These are phyloP conservation scores for Zostera marina DNA, from an alignment of 116 monocot genomes.

Conservation along the genomic window DNA sequence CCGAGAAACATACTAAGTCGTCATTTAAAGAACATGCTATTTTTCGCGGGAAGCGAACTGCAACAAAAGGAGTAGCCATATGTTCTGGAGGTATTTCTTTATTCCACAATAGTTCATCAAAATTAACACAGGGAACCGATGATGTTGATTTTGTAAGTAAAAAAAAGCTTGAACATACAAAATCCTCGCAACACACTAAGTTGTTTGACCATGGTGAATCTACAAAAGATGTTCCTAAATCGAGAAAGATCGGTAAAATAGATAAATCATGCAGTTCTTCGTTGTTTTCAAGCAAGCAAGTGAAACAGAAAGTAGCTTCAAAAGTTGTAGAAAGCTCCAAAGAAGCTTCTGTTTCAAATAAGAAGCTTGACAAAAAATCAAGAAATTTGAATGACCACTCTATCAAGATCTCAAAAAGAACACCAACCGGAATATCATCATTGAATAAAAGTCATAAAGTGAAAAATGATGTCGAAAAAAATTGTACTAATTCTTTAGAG, in stretches of 20 bases:
- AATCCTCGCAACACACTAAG: slow-evolving; percentile 1
- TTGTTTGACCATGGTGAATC: slow-evolving; percentile 4
- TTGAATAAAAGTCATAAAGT: neutral
- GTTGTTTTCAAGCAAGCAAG: slow-evolving; percentile 3
- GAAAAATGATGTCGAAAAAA: neutral
- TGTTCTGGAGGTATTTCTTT: slow-evolving; percentile 2
- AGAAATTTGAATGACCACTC: slow-evolving; percentile 7
- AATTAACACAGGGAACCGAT: neutral
- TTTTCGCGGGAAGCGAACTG: slow-evolving; percentile 38
- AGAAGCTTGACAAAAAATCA: slow-evolving; percentile 16
- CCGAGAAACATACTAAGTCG: slow-evolving; percentile 5
- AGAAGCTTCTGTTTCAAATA: slow-evolving; percentile 6
- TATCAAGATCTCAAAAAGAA: neutral
- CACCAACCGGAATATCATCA: neutral
- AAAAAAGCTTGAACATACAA: neutral
- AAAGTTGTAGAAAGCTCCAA: neutral
- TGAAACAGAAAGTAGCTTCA: neutral
- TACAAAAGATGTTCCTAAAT: slow-evolving; percentile 11
- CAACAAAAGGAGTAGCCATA: slow-evolving; percentile 16
- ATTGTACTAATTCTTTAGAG: neutral
- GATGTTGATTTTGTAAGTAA: neutral
- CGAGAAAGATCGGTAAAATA: slow-evolving; percentile 13
- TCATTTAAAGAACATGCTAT: slow-evolving; percentile 36
- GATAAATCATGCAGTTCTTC: slow-evolving; percentile 6
- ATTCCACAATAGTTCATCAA: slow-evolving; percentile 6